Conservation (phyloP, 768 basidiomycete species). For the Hericium rajendrae region DNA sequence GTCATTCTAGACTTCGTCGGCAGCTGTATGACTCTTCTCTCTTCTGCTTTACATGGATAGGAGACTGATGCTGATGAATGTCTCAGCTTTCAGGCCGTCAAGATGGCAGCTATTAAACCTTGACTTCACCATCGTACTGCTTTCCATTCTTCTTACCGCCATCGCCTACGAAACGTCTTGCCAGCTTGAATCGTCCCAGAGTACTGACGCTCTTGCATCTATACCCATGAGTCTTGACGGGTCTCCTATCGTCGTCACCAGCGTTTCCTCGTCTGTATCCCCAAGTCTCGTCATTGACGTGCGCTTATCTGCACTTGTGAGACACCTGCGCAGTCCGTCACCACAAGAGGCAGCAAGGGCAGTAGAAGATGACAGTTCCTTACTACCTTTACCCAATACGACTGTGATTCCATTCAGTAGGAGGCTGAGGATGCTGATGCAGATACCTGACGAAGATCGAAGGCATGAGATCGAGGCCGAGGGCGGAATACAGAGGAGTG, state of each 20-base stretch:
- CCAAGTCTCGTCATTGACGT: constrained; percentile 45
- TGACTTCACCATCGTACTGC: constrained; percentile 55
- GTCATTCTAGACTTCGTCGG: constrained; percentile 75
- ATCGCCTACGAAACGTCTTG: constrained; percentile 59
- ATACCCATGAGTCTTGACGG: constrained; percentile 17
- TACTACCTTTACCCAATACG: constrained; percentile 54
- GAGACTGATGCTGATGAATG: neutral
- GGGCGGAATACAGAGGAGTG: neutral
- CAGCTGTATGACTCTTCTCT: constrained; percentile 41
- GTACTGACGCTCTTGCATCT: constrained; percentile 30
- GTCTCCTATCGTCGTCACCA: constrained; percentile 11
- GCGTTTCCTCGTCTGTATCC: constrained; percentile 6
- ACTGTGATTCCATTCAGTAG: constrained; percentile 35
- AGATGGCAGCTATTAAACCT: constrained; percentile 54
- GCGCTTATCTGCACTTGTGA: constrained; percentile 41
- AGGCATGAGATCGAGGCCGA: constrained; percentile 20
- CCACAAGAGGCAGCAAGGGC: constrained; percentile 10
- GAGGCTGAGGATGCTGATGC: constrained; percentile 36
- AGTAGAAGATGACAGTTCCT: constrained; percentile 18
- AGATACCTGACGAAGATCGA: constrained; percentile 33
- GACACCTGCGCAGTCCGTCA: constrained; percentile 45
- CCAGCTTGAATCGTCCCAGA: constrained; percentile 31
- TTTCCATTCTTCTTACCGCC: constrained; percentile 58
- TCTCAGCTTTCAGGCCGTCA: constrained; percentile 41
- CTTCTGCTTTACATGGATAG: neutral